Evolutionary conservation across 306 rosid species (phyloP).

Genomic region (Dalbergia oliveri): DNA sequence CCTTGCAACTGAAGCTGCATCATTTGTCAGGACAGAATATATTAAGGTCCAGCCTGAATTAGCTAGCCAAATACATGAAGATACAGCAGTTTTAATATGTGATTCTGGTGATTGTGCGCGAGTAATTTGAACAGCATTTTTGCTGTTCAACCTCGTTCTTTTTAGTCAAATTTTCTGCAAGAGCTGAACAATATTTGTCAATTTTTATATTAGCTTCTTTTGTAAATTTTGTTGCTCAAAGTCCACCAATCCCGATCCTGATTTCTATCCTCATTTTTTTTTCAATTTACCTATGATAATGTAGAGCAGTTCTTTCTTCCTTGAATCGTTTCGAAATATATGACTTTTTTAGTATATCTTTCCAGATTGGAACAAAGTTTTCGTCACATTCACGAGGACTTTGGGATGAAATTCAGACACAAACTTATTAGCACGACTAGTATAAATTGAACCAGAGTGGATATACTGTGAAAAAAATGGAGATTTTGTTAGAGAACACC

Average conservation of each 20-base stretch:
- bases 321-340: neutral
- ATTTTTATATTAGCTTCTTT: neutral
- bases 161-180: neutral
- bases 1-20: conserved; percentile 74
- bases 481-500: no score
- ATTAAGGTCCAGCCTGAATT: conserved; percentile 68
- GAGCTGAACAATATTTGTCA: neutral
- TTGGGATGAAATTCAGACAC: neutral
- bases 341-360: neutral
- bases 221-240: neutral
- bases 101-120: conserved; percentile 79
- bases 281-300: neutral
- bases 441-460: no score
- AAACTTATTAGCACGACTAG: neutral
- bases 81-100: conserved; percentile 69
- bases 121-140: conserved; percentile 54
- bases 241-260: neutral
- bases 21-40: conserved; percentile 76
- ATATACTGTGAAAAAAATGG: no score
- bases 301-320: neutral
- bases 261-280: neutral
- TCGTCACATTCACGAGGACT: neutral
- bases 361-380: neutral
- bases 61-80: conserved; percentile 52
- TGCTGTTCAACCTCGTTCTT: neutral